Conservation (phyloP, 768 basidiomycete species). For the Lentinus tigrinus region DNA sequence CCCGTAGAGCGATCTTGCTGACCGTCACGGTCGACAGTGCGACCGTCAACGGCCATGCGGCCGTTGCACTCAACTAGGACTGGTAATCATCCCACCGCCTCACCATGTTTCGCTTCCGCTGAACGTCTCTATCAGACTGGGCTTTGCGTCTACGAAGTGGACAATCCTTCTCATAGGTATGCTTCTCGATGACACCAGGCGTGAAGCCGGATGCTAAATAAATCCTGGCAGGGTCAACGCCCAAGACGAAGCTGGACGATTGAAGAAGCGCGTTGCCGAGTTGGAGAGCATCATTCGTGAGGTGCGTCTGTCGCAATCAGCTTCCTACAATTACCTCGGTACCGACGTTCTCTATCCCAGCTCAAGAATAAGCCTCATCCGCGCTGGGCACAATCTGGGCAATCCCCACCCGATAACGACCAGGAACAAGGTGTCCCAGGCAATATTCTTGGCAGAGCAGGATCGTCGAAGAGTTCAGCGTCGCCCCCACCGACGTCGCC, state of each 20-base stretch:
- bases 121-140: conserved; percentile 51
- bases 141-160: conserved; percentile 81
- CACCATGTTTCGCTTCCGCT: neutral
- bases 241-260: conserved; percentile 62
- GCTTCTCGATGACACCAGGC: conserved; percentile 23
- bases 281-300: conserved; percentile 84
- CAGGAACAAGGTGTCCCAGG: neutral
- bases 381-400: conserved; percentile 45
- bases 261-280: conserved; percentile 76
- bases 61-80: conserved; percentile 41
- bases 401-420: neutral
- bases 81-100: conserved; percentile 29
- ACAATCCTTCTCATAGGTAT: conserved; percentile 63
- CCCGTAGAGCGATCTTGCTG: neutral
- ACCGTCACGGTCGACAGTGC: conserved; percentile 31
- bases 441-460: neutral
- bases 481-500: conserved; percentile 1
- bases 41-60: conserved; percentile 49
- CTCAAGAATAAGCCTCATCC: conserved; percentile 75
- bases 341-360: conserved; percentile 32
- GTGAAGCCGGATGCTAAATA: neutral
- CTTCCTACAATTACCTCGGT: neutral
- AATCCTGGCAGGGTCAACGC: conserved; percentile 19
- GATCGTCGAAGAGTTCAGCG: neutral
- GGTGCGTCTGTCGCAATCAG: conserved; percentile 32